Evolutionary conservation across 2,329 filamentous ascomycete genomes (phyloP), one percentile per base, ranked within the genome.

Genomic region (Dryadomyces quercivorus): DNA sequence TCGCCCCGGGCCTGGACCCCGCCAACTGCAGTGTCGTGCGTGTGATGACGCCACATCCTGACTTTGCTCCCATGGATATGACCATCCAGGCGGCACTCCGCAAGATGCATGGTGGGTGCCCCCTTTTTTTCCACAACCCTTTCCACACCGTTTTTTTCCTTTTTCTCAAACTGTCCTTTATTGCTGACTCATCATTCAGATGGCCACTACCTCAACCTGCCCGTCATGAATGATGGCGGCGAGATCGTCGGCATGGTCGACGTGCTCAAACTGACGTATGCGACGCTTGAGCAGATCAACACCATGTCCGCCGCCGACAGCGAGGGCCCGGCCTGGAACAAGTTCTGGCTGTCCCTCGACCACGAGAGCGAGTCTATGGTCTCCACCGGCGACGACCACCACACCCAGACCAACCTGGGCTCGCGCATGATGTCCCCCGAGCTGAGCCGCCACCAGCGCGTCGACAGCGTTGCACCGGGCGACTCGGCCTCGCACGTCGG

Each of bases 191-290:
- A 3, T 21, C 10, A 9, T 3, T 3, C 60, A 94, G 92, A 98
- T 74, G 93, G 93, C 15, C 93, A 98, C 70, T 98, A 98, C 70
- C 82, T 98, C 54, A 98, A 98, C 69, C 75, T 98, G 47, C 93
- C 93, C 9, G 93, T 98, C 59, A 98, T 98, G 93, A 96, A 96
- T 69, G 90, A 95, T 61, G 79, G 81, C 58, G 93, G 92, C 60
- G 93, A 98, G 70, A 98, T 98, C 65, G 93, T 98, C 56, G 93
- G 93, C 64, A 98, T 98, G 93, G 93, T 98, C 26, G 93, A 98
- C 70, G 93, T 98, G 56, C 81, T 98, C 59, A 97, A 97, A 74
- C 78, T 98, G 64, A 98, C 93, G 21, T 98, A 98, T 70, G 93
- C 93, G 51, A 98, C 93, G 5, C 79, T 98, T 53, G 93, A 98